Evolutionary conservation across 2,329 filamentous ascomycete species (phyloP).

Genomic region (Alternaria sp.): DNA sequence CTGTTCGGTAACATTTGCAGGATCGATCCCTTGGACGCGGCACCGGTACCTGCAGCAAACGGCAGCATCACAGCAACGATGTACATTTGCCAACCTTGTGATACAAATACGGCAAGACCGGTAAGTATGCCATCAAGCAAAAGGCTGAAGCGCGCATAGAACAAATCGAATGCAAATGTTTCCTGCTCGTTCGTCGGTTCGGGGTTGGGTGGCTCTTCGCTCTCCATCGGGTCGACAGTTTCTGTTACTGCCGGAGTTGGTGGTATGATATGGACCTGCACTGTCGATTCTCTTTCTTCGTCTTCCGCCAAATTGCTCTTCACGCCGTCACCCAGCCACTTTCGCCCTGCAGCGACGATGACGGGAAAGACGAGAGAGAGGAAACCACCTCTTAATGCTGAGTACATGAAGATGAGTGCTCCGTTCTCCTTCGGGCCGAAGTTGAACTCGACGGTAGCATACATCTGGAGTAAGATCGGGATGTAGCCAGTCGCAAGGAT

Average conservation of each 20-base stretch:
- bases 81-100: conserved; percentile 71
- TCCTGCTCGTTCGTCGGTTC: conserved; percentile 51
- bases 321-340: conserved; percentile 45
- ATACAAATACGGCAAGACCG: conserved; percentile 67
- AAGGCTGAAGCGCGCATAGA: conserved; percentile 71
- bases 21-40: conserved; percentile 75
- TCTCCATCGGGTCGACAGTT: conserved; percentile 57
- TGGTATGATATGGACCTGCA: conserved; percentile 33
- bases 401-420: conserved; percentile 55
- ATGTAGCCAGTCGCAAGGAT: conserved; percentile 74
- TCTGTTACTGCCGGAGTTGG: conserved; percentile 40
- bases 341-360: conserved; percentile 52
- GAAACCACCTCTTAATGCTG: conserved; percentile 53
- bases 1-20: conserved; percentile 70
- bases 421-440: conserved; percentile 56
- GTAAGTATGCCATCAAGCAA: conserved; percentile 70
- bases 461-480: conserved; percentile 62
- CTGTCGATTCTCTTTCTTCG: conserved; percentile 17
- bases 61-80: conserved; percentile 69
- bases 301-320: neutral
- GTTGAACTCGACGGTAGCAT: conserved; percentile 53
- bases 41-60: conserved; percentile 71
- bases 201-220: conserved; percentile 56
- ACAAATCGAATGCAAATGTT: conserved; percentile 68
- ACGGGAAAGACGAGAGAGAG: conserved; percentile 54